These are phyloP conservation scores for Salix arbutifolia DNA, from an alignment of 345 rosid species.

Conservation along the genomic window DNA sequence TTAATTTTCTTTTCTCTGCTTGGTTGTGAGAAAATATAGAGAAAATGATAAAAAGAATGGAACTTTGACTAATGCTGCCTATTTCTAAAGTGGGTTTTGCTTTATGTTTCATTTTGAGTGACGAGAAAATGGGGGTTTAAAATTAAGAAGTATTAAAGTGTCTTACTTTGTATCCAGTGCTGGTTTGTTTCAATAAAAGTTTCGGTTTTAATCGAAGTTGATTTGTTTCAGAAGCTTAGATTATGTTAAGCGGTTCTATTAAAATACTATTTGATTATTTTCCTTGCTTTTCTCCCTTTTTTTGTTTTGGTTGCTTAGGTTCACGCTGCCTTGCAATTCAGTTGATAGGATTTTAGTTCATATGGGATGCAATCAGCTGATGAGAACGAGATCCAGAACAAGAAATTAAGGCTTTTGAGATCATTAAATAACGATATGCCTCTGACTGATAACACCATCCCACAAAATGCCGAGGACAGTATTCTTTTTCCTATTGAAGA, in stretches of 20 bases:
- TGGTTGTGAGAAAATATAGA: neutral
- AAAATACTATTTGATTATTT: neutral
- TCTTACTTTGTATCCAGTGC: neutral
- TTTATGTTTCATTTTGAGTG: constrained; percentile 7
- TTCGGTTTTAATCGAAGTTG: neutral
- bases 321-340: constrained; percentile 12
- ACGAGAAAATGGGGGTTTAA: constrained; percentile 8
- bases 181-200: neutral
- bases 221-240: neutral
- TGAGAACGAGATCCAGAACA: constrained; percentile 34
- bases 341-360: constrained; percentile 10
- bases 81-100: neutral
- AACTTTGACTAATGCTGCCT: neutral
- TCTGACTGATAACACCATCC: constrained; percentile 37
- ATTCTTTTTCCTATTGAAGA: constrained; percentile 62
- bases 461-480: constrained; percentile 38
- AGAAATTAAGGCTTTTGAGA: constrained; percentile 47
- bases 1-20: neutral
- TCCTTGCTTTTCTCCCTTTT: too few relatives aligned
- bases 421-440: constrained; percentile 44
- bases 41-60: neutral
- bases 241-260: neutral
- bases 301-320: constrained; percentile 9
- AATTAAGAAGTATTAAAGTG: neutral
- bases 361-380: constrained; percentile 59